Percentiles rank a stretch among this genome's conserved stretches.
Conservation (phyloP, 1,284 basidiomycete species). For the Leccinum pachyderme region DNA sequence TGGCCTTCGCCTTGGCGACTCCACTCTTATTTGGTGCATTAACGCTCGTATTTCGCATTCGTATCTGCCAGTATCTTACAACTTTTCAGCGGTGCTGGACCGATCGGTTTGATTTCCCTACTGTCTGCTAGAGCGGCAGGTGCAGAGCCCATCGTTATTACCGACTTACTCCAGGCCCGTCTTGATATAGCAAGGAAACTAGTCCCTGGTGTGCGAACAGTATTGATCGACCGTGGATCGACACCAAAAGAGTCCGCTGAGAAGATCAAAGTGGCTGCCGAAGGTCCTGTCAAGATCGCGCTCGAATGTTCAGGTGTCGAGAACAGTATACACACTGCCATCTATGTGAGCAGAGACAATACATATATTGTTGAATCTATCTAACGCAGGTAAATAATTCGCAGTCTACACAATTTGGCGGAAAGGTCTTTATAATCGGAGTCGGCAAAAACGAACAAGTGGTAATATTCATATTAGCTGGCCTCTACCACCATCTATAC, state of each 20-base stretch:
- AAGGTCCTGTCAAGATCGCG: constrained; percentile 45
- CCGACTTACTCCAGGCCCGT: constrained; percentile 78
- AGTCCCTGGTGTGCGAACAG: constrained; percentile 65
- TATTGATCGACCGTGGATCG: constrained; percentile 46
- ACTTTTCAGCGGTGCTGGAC: constrained; percentile 65
- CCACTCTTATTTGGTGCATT: constrained; percentile 53
- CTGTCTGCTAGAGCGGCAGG: constrained; percentile 81
- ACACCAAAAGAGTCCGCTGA: constrained; percentile 48
- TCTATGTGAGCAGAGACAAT: constrained; percentile 48
- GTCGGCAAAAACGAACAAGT: constrained; percentile 59
- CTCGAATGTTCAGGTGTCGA: constrained; percentile 81
- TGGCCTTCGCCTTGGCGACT: constrained; percentile 58
- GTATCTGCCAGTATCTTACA: constrained; percentile 7
- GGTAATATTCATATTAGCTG: constrained; percentile 29
- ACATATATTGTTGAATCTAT: not conserved
- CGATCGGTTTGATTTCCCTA: constrained; percentile 80
- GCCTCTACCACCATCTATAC: not conserved
- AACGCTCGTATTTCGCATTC: not conserved
- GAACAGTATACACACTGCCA: constrained; percentile 65
- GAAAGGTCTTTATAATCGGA: constrained; percentile 65
- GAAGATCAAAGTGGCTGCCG: constrained; percentile 49
- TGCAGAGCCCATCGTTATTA: constrained; percentile 73
- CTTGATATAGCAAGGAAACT: constrained; percentile 80
- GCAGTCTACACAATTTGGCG: constrained; percentile 56
- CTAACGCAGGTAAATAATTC: constrained; percentile 3